Evolutionary conservation across 345 rosid species (phyloP).

Genomic region (Syzygium oleosum): DNA sequence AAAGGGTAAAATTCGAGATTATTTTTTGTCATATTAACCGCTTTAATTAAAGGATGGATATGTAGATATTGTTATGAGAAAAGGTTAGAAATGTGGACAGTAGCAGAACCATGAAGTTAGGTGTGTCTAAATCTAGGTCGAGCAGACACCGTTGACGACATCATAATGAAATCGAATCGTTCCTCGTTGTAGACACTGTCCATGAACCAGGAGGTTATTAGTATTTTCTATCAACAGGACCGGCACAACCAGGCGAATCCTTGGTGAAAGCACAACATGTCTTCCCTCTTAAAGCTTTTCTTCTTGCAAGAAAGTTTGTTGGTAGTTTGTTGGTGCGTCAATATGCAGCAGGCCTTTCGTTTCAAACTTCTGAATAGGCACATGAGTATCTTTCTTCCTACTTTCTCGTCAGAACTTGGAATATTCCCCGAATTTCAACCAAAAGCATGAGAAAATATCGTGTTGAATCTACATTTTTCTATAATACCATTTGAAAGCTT

Average conservation of each 20-base stretch:
- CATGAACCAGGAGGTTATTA: background rate
- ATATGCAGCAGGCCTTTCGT: background rate
- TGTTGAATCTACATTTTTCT: background rate
- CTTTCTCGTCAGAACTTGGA: background rate
- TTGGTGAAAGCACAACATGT: background rate
- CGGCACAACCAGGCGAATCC: background rate
- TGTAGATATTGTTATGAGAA: background rate
- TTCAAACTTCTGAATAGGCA: background rate
- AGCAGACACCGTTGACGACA: background rate
- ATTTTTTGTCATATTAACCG: no score
- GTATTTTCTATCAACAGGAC: background rate
- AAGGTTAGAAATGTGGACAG: background rate
- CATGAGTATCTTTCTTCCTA: background rate
- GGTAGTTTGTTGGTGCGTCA: background rate
- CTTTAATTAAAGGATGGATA: background rate
- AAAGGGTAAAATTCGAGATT: no score
- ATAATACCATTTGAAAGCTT: background rate
- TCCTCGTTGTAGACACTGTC: background rate
- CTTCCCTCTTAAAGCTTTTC: background rate
- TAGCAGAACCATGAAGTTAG: background rate
- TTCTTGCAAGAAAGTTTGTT: background rate
- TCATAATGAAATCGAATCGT: no score
- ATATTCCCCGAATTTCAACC: background rate
- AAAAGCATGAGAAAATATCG: background rate
- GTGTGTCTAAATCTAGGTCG: no score